Conservation (phyloP, 2,329 filamentous ascomycete species). For the Zelopaecilomyces penicillatus region DNA sequence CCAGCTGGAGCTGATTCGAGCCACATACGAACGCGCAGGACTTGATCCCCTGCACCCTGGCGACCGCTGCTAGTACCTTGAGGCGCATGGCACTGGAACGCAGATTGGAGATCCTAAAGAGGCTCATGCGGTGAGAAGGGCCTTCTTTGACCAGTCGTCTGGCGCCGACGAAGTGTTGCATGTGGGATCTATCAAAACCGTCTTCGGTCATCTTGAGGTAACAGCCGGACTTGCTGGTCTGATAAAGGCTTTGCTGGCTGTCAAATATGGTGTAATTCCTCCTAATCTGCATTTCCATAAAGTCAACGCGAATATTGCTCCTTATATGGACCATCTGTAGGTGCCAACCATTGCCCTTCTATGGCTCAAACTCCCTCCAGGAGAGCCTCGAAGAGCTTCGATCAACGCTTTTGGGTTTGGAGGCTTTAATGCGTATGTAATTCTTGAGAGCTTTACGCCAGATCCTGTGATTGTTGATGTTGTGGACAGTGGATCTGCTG, state of each 20-base stretch:
- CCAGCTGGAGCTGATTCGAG: slow-evolving; percentile 17
- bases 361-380: slow-evolving; percentile 4
- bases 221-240: slow-evolving; percentile 9
- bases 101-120: slow-evolving; percentile 19
- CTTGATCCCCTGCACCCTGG: slow-evolving; percentile 14
- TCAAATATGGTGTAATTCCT: slow-evolving; percentile 10
- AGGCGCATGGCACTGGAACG: slow-evolving; percentile 33
- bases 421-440: slow-evolving; percentile 32
- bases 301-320: slow-evolving; percentile 14
- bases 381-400: slow-evolving; percentile 7
- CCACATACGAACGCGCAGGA: slow-evolving; percentile 20
- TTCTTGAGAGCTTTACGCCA: slow-evolving; percentile 18
- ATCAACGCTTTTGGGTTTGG: slow-evolving; percentile 31
- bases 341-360: slow-evolving; percentile 7
- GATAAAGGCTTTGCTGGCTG: slow-evolving; percentile 5
- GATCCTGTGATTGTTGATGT: not conserved
- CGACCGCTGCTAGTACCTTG: slow-evolving; percentile 16
- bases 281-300: slow-evolving; percentile 18
- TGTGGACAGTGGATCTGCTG: not conserved
- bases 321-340: slow-evolving; percentile 10
- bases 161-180: slow-evolving; percentile 13
- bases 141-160: slow-evolving; percentile 16
- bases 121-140: not conserved
- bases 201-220: slow-evolving; percentile 10
- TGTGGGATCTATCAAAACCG: slow-evolving; percentile 8